Evolutionary conservation across 2,329 filamentous ascomycete genomes (phyloP).

Genomic region (Hypoxylon sp.): DNA sequence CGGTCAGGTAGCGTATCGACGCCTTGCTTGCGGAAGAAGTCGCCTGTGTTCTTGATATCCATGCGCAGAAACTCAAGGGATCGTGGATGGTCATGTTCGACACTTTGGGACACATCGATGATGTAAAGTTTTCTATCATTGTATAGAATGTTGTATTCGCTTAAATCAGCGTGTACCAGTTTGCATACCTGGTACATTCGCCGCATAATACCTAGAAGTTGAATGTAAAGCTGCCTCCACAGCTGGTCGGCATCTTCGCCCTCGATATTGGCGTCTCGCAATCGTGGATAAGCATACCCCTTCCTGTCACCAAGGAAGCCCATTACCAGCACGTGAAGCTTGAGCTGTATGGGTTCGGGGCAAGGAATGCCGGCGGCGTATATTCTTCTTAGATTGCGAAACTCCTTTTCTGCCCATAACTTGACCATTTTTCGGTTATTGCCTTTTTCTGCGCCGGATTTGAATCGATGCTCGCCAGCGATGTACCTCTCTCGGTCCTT

Average conservation of each 20-base stretch:
- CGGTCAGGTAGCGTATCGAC: conserved; percentile 86
- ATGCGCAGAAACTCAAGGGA: conserved; percentile 95
- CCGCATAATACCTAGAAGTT: conserved; percentile 90
- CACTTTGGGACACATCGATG: conserved; percentile 97
- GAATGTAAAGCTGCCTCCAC: conserved; percentile 85
- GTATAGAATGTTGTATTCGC: conserved; percentile 98
- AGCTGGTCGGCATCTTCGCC: conserved; percentile 77
- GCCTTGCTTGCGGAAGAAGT: conserved; percentile 90
- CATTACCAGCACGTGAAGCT: conserved; percentile 97
- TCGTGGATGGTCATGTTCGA: conserved; percentile 95
- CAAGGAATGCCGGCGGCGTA: conserved; percentile 88
- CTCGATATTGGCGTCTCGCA: conserved; percentile 86
- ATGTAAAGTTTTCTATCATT: conserved; percentile 86
- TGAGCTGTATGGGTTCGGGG: conserved; percentile 89
- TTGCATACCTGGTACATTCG: conserved; percentile 92
- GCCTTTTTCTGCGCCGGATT: conserved; percentile 91
- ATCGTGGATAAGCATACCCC: conserved; percentile 87
- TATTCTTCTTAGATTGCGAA: conserved; percentile 90
- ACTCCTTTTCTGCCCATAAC: conserved; percentile 98
- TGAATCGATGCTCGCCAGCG: conserved; percentile 92
- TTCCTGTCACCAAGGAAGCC: conserved; percentile 89
- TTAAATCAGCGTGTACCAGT: conserved; percentile 95
- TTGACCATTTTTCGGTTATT: conserved; percentile 98
- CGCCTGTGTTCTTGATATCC: conserved; percentile 97
- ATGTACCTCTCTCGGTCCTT: conserved; percentile 98